Base-by-base conservation (phyloP, 352 stramenopile species). In the Phytophthora boehmeriae region DNA sequence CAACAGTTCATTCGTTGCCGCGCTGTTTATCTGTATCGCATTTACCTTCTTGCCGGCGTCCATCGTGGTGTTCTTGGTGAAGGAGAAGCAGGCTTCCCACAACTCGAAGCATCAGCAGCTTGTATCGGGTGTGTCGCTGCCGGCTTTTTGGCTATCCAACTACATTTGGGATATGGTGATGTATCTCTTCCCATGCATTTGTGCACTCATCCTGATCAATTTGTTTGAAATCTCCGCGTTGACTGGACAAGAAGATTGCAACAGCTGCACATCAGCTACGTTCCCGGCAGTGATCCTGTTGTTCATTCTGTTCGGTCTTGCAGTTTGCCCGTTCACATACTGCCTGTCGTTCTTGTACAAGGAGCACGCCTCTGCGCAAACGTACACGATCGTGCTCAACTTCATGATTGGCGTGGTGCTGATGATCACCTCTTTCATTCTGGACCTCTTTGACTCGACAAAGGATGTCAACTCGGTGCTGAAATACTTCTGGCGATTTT, bases 91-190 rank as follows among this genome's bases (percentile, higher is more conserved):
- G 55, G 78, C 86, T 5, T 55, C 56, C 14, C 73, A 83, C 70
- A 98, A 98, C 66, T 91, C 95, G 1, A 99, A 99, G 68, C 97
- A 61, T 93, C 32, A 55, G n/a, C 38, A 44, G 38, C 38, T 44
- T 20, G 38, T 44, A 44, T 96, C 88, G 0, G 97, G 97, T 8
- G 95, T 98, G 0, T 87, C 85, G 28, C 73, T 98, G 16, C 66
- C 59, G 0, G 88, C 92, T 0, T 99, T 99, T 61, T 99, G 97
- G 97, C 30, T 98, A n/a, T 91, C 93, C 23, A 98, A 96, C 36
- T 98, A 91, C 59, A 54, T 94, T 16, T 98, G 93, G 86, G 94
- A 98, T 60, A 61, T 97, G n/a, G 42, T 95, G 5, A 96, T 92
- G 52, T 98, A 98, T 73, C 53, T 92, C 20, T 65, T 98, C 0